A percentile compares a stretch with the other conserved stretches of the same genome.
Conservation (phyloP, 257 asterid species). For the Rubia yunnanensis region DNA sequence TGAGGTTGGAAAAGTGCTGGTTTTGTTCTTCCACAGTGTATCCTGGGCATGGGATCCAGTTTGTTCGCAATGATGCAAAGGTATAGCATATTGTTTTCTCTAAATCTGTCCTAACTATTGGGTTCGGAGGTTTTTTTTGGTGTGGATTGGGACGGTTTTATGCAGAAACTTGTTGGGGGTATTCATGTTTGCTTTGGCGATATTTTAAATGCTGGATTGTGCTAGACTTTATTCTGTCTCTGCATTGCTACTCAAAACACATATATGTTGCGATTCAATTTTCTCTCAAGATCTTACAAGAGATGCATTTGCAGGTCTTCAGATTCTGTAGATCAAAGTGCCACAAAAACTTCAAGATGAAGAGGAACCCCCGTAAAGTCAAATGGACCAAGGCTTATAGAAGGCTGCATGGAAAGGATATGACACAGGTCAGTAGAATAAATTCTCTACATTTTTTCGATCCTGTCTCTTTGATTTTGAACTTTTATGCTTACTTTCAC, state of each 20-base stretch:
- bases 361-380: conserved; percentile 91
- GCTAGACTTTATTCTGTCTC: not conserved
- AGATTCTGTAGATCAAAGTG: conserved; percentile 84
- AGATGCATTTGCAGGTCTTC: conserved; percentile 49
- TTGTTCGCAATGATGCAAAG: conserved; percentile 87
- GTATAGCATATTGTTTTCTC: conserved; percentile 16
- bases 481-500: not conserved
- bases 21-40: conserved; percentile 79
- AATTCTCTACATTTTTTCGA: not conserved
- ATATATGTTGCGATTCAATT: not conserved
- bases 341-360: conserved; percentile 93
- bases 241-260: not conserved
- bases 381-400: conserved; percentile 94
- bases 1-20: conserved; percentile 96
- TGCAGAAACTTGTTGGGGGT: not conserved
- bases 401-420: conserved; percentile 78
- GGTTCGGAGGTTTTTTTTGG: too few relatives aligned
- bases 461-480: not conserved
- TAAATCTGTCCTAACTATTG: not conserved
- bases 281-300: not conserved
- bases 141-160: not conserved
- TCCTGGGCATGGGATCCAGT: conserved; percentile 90
- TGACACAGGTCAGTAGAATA: conserved; percentile 60
- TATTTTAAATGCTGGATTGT: not conserved
- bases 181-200: not conserved